phyloP scores from a whole-genome alignment of 2,329 filamentous ascomycete species.

The Pezicula radicicola region DNA sequence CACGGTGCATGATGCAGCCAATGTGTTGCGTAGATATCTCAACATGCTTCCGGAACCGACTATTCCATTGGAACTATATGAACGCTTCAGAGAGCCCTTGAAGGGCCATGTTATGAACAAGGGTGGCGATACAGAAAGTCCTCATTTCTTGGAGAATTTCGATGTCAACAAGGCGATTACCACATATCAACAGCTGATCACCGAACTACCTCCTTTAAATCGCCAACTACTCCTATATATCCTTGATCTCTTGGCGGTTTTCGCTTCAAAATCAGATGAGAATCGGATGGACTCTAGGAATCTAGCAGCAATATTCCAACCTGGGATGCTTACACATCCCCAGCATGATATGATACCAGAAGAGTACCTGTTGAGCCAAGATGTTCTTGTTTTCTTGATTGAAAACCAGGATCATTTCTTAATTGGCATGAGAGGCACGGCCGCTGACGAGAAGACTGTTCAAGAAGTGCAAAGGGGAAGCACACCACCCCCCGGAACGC shows the following conservation, averaged over 20 bases:
- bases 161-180: slow-evolving; percentile 73
- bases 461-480: slow-evolving; percentile 68
- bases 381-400: slow-evolving; percentile 95
- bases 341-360: slow-evolving; percentile 91
- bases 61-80: slow-evolving; percentile 90
- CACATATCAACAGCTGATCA: slow-evolving; percentile 87
- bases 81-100: slow-evolving; percentile 83
- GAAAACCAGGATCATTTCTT: slow-evolving; percentile 98
- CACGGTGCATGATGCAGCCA: slow-evolving; percentile 97
- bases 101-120: slow-evolving; percentile 64
- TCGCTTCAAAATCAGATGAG: slow-evolving; percentile 92
- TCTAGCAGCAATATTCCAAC: slow-evolving; percentile 94
- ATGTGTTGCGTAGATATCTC: slow-evolving; percentile 90
- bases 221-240: slow-evolving; percentile 94
- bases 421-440: slow-evolving; percentile 98
- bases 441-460: slow-evolving; percentile 76
- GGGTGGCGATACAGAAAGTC: slow-evolving; percentile 64
- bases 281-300: slow-evolving; percentile 98
- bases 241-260: slow-evolving; percentile 90
- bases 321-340: slow-evolving; percentile 91
- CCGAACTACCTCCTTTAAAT: slow-evolving; percentile 87
- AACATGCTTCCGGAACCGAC: slow-evolving; percentile 97
- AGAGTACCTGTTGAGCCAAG: slow-evolving; percentile 93
- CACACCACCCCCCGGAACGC: slow-evolving; percentile 45
- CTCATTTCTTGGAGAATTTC: slow-evolving; percentile 71